These are phyloP conservation scores for Xylaria nigripes DNA, from an alignment of 495 filamentous ascomycete genomes.

Conservation along the genomic window DNA sequence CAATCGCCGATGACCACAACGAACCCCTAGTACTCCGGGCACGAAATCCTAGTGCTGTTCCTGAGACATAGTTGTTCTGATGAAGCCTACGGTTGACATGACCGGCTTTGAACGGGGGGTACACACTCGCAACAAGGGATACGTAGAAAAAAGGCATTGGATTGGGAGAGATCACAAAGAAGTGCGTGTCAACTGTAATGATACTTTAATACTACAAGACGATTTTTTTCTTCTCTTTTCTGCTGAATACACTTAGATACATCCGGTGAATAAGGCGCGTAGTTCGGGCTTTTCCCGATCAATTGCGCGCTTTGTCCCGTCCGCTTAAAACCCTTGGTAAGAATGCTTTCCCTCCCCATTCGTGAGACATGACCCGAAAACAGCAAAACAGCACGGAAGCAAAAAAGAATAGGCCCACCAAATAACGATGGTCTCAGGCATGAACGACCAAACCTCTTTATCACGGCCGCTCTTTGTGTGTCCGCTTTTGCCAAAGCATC, in stretches of 20 bases:
- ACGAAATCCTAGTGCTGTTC: background rate
- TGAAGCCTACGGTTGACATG: background rate
- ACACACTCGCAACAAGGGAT: background rate
- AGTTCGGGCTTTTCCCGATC: background rate
- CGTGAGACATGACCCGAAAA: constrained; percentile 14
- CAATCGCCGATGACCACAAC: background rate
- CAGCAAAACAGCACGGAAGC: constrained; percentile 22
- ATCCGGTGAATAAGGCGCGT: background rate
- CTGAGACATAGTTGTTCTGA: background rate
- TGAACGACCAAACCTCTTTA: constrained; percentile 4
- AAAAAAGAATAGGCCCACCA: constrained; percentile 11
- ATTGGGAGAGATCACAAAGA: background rate
- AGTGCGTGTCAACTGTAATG: background rate
- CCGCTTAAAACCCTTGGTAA: background rate
- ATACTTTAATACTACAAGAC: background rate
- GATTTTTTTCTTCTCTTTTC: background rate
- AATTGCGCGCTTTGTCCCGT: constrained; percentile 1
- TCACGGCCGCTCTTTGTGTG: constrained; percentile 4
- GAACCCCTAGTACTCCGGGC: background rate
- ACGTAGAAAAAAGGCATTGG: background rate
- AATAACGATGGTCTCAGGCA: constrained; percentile 8
- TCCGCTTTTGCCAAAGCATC: background rate
- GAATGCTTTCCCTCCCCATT: background rate
- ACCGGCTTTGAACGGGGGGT: background rate
- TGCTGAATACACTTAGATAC: background rate